Evolutionary conservation across 202 grass and related monocot species (phyloP), one percentile per base, ranked within the genome.

Genomic region (Panicum virgatum): DNA sequence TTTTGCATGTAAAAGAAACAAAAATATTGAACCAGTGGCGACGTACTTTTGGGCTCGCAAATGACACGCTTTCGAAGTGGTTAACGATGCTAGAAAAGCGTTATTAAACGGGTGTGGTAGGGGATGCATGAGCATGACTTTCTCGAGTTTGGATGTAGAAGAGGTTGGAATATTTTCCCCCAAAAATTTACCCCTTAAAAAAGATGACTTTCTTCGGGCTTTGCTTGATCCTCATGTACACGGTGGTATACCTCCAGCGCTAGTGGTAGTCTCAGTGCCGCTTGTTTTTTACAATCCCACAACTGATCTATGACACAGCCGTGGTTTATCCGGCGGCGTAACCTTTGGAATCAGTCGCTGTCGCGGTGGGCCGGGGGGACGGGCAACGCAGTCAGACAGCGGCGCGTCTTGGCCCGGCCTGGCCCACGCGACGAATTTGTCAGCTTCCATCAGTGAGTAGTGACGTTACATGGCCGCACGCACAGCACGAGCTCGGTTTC

Each of bases 381-480:
- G 8, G 34, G 69, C 34, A 37, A 36, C 70, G 13, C 46, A n/a
- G 16, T 75, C 45, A 64, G 65, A 80, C 20, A 79, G 32, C 69
- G 44, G 68, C 69, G 22, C 38, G 19, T 2, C 40, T 45, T 47
- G 57, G 22, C 32, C 62, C 22, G 36, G 14, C 39, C 38, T 11
- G 43, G 43, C 26, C 38, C 25, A 30, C 30, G 8, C 54, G 47
- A 40, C 5, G 56, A 18, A 74, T 68, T 18, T 6, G 25, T 42
- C 54, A 7, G 2, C 25, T 43, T 54, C 10, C n/a, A n/a, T n/a
- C 3, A 38, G 36, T 38, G 43, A 13, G 43, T 44, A 44, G 47
- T 39, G 77, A 73, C 69, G 14, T 23, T 18, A 46, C 43, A 38
- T 16, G 62, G 14, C 9, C 13, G 63, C 76, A 18, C 40, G 11